phyloP scores from a whole-genome alignment of 345 rosid species.

The Salix purpurea region DNA sequence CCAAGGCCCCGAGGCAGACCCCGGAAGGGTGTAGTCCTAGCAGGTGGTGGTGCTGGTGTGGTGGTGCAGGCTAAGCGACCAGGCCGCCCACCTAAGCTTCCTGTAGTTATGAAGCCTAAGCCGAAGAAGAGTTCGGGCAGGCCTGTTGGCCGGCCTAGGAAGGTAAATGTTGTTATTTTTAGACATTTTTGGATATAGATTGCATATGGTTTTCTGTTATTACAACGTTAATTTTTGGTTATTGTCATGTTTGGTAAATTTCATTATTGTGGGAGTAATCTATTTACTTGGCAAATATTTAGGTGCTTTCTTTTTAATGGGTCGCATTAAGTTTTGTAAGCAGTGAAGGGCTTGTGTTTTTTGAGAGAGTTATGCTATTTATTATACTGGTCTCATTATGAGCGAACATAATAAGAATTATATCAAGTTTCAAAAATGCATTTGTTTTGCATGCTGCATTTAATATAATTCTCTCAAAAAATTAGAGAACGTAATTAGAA shows the following conservation, averaged over 20 bases:
- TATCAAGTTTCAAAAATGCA: background rate
- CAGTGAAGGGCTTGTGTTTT: background rate
- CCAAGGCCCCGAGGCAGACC: conserved; percentile 60
- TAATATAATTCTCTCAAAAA: background rate
- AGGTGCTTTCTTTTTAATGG: background rate
- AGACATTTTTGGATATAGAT: too few species aligned
- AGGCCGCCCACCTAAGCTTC: conserved; percentile 51
- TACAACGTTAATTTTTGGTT: background rate
- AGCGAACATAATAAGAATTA: background rate
- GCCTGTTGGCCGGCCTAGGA: conserved; percentile 64
- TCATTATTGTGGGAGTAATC: background rate
- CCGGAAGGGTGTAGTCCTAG: conserved; percentile 18
- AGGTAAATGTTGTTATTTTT: conserved; percentile 32
- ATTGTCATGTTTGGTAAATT: background rate
- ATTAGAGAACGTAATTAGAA: background rate
- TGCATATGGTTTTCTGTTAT: background rate
- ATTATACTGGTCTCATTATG: background rate
- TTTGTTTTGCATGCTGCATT: background rate
- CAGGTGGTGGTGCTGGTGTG: conserved; percentile 2
- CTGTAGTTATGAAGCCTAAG: conserved; percentile 24
- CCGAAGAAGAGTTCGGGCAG: conserved; percentile 35
- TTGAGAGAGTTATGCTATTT: background rate
- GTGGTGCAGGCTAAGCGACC: conserved; percentile 31
- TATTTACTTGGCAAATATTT: background rate
- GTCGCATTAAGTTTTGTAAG: background rate